phyloP scores from a whole-genome alignment of 83 land plant genomes.

The Picea abies region DNA sequence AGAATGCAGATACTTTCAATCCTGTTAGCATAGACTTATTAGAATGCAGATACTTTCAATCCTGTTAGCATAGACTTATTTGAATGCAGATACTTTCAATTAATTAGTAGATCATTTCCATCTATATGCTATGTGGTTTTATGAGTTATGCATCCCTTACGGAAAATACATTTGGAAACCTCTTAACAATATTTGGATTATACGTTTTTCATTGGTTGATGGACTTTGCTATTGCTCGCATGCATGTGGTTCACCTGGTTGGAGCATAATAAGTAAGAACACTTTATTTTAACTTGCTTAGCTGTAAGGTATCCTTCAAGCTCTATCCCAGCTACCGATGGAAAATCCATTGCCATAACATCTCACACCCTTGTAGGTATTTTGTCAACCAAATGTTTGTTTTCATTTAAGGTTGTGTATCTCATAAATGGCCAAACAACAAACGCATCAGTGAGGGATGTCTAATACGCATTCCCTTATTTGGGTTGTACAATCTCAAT shows the following conservation, averaged over 20 bases:
- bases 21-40: too few species aligned
- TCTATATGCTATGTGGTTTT: slow-evolving; percentile 79
- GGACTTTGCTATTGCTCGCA: slow-evolving; percentile 82
- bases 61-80: too few species aligned
- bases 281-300: background rate
- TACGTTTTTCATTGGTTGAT: slow-evolving; percentile 80
- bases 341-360: background rate
- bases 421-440: slow-evolving; percentile 49
- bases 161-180: slow-evolving; percentile 75
- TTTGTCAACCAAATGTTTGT: slow-evolving; percentile 77
- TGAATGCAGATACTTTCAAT: too few species aligned
- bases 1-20: too few species aligned
- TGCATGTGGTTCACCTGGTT: slow-evolving; percentile 68
- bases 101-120: slow-evolving; percentile 20
- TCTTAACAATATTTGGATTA: slow-evolving; percentile 86
- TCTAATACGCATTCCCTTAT: slow-evolving; percentile 33
- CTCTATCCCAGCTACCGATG: background rate
- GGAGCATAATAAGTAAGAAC: slow-evolving; percentile 83
- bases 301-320: background rate
- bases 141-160: slow-evolving; percentile 94
- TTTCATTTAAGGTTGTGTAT: slow-evolving; percentile 51
- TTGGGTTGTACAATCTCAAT: slow-evolving; percentile 32
- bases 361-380: slow-evolving; percentile 47
- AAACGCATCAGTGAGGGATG: slow-evolving; percentile 29
- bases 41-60: too few species aligned